Base-by-base conservation (phyloP, 2,329 filamentous ascomycete species). In the Cladorrhinum sp. region DNA sequence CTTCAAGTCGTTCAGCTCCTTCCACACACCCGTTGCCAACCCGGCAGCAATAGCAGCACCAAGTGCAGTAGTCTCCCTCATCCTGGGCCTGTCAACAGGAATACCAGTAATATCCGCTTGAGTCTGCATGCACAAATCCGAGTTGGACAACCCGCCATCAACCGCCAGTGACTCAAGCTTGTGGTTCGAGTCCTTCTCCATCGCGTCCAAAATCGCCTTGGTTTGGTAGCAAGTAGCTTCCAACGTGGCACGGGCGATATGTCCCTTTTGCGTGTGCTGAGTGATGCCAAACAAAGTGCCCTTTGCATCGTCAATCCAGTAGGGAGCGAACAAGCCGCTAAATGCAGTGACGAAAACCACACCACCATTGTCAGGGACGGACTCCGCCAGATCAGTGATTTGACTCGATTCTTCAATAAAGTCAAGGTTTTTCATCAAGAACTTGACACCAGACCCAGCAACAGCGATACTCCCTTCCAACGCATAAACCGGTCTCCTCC, bases 141-240 rank as follows among this genome's bases (percentile, higher is more conserved):
- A 93, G 75, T 91, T 93, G 69, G 89, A 92, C 82, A 96, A 91
- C 61, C 92, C 92, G 60, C 92, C 92, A 71, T 96, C 92, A 49
- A 96, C 92, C 32, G 90, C 88, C 49, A 96, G 81, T 65, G 88
- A 85, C 60, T 85, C 82, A 29, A 96, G 82, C 64, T 85, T 85
- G 71, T 93, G 87, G 36, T 87, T 87, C 57, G 88, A 92, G 76
- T 96, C 92, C 67, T 88, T 86, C 71, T 90, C 91, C 92, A 96
- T 96, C 64, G 92, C 91, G 71, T 95, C 88, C 23, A 96, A 83
- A 69, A 96, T 96, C 22, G 92, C 92, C 69, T 92, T 92, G 23
- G 91, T 96, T 76, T 96, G 92, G 80, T 91, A 96, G 78, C 92
- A 96, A 38, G 91, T 93, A 3, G 92, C 92, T 76, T 96, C 92